phyloP scores from a whole-genome alignment of 306 rosid species.

The Cicer cuneatum region DNA sequence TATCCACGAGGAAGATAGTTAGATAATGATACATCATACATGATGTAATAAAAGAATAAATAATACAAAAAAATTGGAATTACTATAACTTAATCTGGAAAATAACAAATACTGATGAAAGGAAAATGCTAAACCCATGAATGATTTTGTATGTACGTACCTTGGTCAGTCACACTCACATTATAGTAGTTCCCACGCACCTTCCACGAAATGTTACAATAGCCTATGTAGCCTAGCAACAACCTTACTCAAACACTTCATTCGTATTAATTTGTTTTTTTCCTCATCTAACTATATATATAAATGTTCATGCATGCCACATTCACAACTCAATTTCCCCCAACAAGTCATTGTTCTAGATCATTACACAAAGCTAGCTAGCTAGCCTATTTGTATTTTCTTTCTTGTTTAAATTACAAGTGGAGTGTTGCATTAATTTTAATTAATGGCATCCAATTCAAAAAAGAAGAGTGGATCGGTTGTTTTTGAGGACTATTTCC shows the following conservation, averaged over 20 bases:
- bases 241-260: slow-evolving; percentile 34
- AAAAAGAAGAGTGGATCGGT: slow-evolving; percentile 44
- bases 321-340: neutral
- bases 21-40: no score
- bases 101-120: neutral
- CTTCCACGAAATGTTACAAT: slow-evolving; percentile 16
- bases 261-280: neutral
- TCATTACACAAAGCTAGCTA: neutral
- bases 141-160: slow-evolving; percentile 8
- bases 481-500: slow-evolving; percentile 74
- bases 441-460: slow-evolving; percentile 50
- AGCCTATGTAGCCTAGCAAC: neutral
- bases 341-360: neutral
- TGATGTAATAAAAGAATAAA: no score
- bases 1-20: no score
- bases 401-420: neutral
- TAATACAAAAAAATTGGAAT: neutral
- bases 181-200: slow-evolving; percentile 19
- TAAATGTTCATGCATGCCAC: slow-evolving; percentile 22
- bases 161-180: neutral
- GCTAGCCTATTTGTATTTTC: neutral
- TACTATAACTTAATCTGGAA: neutral
- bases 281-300: slow-evolving; percentile 38
- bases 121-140: slow-evolving; percentile 3
- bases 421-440: neutral